Evolutionary conservation across 2,329 filamentous ascomycete genomes (phyloP).

Genomic region (Aspergillus unguis): DNA sequence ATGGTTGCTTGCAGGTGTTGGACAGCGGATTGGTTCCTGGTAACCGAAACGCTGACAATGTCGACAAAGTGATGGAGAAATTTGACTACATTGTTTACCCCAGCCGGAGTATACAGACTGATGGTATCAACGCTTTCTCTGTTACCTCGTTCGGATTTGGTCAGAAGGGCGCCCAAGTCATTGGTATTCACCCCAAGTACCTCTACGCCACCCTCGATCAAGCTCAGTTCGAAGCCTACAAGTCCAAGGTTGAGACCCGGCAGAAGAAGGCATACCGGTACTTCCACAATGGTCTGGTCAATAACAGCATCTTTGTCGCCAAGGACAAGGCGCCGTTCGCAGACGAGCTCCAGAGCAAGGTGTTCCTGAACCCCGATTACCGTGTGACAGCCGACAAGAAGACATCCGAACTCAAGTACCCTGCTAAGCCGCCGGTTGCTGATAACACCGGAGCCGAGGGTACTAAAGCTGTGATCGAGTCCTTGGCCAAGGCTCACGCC

Average conservation of each 20-base stretch:
- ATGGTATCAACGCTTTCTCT: constrained; percentile 97
- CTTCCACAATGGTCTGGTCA: constrained; percentile 98
- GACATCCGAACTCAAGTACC: constrained; percentile 71
- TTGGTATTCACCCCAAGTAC: constrained; percentile 95
- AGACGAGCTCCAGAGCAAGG: constrained; percentile 77
- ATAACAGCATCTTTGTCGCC: constrained; percentile 95
- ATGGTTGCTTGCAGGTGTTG: constrained; percentile 92
- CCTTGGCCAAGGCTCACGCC: constrained; percentile 64
- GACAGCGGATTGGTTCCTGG: constrained; percentile 92
- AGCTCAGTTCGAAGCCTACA: constrained; percentile 76
- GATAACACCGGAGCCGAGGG: constrained; percentile 57
- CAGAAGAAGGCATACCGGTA: constrained; percentile 99
- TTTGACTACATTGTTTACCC: constrained; percentile 98
- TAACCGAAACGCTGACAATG: constrained; percentile 96
- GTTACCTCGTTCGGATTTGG: constrained; percentile 99
- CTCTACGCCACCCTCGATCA: constrained; percentile 92
- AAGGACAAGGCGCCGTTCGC: constrained; percentile 89
- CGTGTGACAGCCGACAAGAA: constrained; percentile 86
- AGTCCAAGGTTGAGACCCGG: constrained; percentile 79
- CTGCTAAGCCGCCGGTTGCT: constrained; percentile 64
- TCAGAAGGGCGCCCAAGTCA: constrained; percentile 96
- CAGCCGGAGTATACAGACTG: constrained; percentile 90
- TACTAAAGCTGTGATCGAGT: constrained; percentile 73
- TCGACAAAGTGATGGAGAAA: constrained; percentile 93
- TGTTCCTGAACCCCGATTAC: constrained; percentile 91